Evolutionary conservation across 2,329 filamentous ascomycete species (phyloP), one percentile per base, ranked within the genome.

Genomic region (Aspergillus jensenii): DNA sequence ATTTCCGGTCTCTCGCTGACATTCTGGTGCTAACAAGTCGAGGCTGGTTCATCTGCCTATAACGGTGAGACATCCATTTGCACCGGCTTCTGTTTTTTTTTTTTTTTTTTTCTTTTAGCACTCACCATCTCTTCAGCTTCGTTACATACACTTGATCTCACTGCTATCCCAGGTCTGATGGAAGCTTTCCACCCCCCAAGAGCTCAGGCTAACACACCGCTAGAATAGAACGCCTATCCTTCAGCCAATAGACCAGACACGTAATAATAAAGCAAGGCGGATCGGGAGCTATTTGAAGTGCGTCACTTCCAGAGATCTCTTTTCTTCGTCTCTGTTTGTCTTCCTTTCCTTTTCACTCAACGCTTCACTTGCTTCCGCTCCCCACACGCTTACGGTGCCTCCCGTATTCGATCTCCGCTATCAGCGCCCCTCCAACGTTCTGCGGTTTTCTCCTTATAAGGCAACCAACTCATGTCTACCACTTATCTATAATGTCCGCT

Each of bases 401-500:
- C 8, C 27, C 27, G 27, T 31, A 9, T 41, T 52, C n/a, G 23
- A 7, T 27, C 35, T 35, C 55, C 52, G 56, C 58, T n/a, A 21
- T 27, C 35, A 17, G 35, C 14, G 27, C 23, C 31, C 44, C n/a
- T 48, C 33, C 21, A 41, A 47, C 33, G 17, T 17, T 54, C 35
- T 48, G 19, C 51, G 33, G 31, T 17, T 19, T 47, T 12, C 33
- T 23, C 21, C n/a, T 21, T 11, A 47, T 19, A 60, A 37, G 19
- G 6, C n/a, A 3, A 6, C 33, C 52, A 59, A 33, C 41, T 21
- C 14, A 25, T 25, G 17, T 15, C 35, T 55, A 35, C 37, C 48
- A 44, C 46, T 59, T 58, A 37, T 51, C 52, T 27, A 51, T 44
- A 39, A 62, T 64, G 56, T 52, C 62, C 35, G 48, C 62, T 51